phyloP scores from a whole-genome alignment of 345 rosid genomes.

The Pugionium dolabratum region DNA sequence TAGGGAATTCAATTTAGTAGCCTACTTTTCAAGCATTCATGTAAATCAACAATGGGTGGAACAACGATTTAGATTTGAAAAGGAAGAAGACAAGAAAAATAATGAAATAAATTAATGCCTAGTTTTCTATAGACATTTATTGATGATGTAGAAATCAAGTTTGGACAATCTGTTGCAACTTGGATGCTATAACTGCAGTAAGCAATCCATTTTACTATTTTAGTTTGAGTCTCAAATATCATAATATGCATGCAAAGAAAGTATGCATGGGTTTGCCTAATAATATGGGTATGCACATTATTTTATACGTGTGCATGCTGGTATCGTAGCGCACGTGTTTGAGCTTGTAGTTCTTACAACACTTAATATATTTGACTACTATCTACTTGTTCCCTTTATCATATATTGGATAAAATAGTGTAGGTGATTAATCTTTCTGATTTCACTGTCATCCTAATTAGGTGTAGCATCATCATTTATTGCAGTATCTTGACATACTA shows the following conservation, averaged over 20 bases:
- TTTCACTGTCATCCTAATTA: not conserved
- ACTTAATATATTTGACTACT: not conserved
- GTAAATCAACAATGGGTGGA: not conserved
- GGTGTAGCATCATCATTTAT: not conserved
- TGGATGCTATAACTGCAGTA: not conserved
- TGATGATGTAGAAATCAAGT: not conserved
- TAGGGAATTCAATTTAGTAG: not conserved
- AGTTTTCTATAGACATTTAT: not conserved
- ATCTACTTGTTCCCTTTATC: not conserved
- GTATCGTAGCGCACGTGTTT: not conserved
- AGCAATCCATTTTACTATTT: not conserved
- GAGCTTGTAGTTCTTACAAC: not conserved
- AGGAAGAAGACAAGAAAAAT: not conserved
- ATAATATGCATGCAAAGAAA: not conserved
- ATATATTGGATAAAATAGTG: not conserved
- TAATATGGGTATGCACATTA: not conserved
- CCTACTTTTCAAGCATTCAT: not conserved
- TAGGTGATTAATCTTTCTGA: not conserved
- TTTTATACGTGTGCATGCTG: not conserved
- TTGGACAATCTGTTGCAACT: not conserved
- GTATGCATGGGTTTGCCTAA: slow-evolving; percentile 4
- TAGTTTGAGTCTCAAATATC: not conserved
- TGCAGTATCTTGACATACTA: not conserved
- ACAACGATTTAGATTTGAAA: not conserved
- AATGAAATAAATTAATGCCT: not conserved